These are phyloP conservation scores for Polyporus tsugae DNA, from an alignment of 1,284 basidiomycete species.

Conservation along the genomic window DNA sequence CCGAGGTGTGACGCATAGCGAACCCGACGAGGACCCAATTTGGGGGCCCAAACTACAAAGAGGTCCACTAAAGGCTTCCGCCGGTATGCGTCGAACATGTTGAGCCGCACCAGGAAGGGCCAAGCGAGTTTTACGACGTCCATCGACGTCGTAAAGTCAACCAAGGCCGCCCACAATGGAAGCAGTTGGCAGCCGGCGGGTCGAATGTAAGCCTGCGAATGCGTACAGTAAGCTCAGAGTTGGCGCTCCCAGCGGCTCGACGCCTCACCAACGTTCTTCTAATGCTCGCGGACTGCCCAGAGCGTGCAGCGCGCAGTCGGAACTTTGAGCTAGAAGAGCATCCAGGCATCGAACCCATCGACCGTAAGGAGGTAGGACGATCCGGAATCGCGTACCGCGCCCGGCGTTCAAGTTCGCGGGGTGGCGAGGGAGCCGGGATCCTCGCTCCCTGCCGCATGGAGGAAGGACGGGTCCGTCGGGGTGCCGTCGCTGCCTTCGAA, in stretches of 20 bases:
- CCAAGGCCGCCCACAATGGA: neutral
- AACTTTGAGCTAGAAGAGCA: neutral
- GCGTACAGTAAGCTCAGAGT: neutral
- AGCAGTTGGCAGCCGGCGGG: neutral
- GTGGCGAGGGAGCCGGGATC: neutral
- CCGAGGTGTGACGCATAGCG: neutral
- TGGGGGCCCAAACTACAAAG: neutral
- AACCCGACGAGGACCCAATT: neutral
- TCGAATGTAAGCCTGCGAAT: neutral
- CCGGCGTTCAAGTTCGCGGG: conserved; percentile 6
- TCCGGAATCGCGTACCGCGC: neutral
- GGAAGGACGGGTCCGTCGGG: neutral
- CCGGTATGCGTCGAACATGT: neutral
- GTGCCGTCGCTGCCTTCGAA: conserved; percentile 3
- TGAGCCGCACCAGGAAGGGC: neutral
- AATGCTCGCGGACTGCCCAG: neutral
- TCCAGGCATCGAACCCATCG: neutral
- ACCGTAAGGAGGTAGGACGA: conserved; percentile 1
- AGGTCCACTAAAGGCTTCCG: neutral
- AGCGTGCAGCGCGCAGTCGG: neutral
- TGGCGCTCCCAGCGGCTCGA: neutral
- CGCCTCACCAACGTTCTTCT: neutral
- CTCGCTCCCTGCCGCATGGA: neutral
- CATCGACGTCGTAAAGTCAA: neutral
- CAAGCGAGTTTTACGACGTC: neutral